Conservation (phyloP, 1,139 yeast genomes). For the Saccharomycopsis hybrid region DNA sequence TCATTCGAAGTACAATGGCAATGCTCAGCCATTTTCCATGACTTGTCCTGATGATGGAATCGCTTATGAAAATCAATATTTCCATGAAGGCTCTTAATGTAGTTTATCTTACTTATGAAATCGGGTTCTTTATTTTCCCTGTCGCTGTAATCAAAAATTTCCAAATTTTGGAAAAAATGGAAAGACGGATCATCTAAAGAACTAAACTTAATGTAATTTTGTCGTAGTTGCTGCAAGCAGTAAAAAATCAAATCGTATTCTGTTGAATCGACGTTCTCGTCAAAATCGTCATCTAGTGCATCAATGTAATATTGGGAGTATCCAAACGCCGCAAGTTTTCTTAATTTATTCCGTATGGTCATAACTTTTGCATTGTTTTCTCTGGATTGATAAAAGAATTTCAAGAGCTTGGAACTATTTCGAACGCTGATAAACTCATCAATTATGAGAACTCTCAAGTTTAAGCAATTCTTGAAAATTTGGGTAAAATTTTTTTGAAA, state of each 20-base stretch:
- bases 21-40: conserved; percentile 12
- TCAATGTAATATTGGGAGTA: conserved; percentile 17
- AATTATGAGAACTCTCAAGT: conserved; percentile 13
- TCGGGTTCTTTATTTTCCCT: background rate
- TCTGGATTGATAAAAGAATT: conserved; percentile 7
- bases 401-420: conserved; percentile 11
- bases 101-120: conserved; percentile 6
- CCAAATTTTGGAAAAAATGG: conserved; percentile 11
- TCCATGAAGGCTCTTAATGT: conserved; percentile 9
- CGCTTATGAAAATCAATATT: conserved; percentile 11
- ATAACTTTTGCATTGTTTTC: background rate
- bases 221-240: conserved; percentile 7
- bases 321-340: conserved; percentile 13
- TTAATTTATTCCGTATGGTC: background rate
- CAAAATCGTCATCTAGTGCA: conserved; percentile 17
- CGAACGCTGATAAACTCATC: conserved; percentile 16
- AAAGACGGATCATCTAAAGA: conserved; percentile 18
- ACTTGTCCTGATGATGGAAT: conserved; percentile 14
- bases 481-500: conserved; percentile 8
- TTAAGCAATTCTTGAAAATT: conserved; percentile 10
- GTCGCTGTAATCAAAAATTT: background rate
- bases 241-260: conserved; percentile 14
- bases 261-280: conserved; percentile 18
- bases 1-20: conserved; percentile 9
- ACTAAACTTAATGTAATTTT: conserved; percentile 16